phyloP scores from a whole-genome alignment of 768 basidiomycete species.

The Ramaria rubella region DNA sequence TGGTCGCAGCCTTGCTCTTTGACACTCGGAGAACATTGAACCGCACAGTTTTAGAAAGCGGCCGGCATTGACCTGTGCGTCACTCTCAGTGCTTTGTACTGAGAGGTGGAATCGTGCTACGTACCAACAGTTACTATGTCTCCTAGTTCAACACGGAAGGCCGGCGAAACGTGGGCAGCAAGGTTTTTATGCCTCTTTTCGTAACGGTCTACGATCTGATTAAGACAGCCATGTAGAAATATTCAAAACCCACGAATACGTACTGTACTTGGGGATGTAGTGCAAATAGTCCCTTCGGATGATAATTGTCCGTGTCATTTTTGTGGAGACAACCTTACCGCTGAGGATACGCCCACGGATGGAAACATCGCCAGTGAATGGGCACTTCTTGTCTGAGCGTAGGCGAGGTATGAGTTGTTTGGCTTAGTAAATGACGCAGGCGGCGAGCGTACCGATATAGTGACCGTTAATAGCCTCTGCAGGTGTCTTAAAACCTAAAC shows the following conservation, averaged over 20 bases:
- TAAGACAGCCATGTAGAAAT: not conserved
- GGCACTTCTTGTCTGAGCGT: slow-evolving; percentile 93
- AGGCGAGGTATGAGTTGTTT: not conserved
- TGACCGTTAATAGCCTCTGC: slow-evolving; percentile 91
- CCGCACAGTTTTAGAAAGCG: slow-evolving; percentile 96
- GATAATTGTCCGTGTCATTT: slow-evolving; percentile 98
- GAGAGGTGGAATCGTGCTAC: slow-evolving; percentile 25
- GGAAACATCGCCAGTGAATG: slow-evolving; percentile 93
- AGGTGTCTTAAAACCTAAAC: slow-evolving; percentile 95
- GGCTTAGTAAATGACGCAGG: not conserved
- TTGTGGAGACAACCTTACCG: slow-evolving; percentile 95
- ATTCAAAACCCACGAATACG: slow-evolving; percentile 28
- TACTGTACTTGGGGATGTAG: slow-evolving; percentile 98
- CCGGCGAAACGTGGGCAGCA: slow-evolving; percentile 93
- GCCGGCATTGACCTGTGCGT: slow-evolving; percentile 92
- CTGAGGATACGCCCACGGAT: slow-evolving; percentile 99
- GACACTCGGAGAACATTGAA: slow-evolving; percentile 98
- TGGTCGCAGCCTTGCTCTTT: slow-evolving; percentile 86
- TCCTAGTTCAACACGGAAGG: slow-evolving; percentile 95
- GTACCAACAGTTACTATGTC: slow-evolving; percentile 92
- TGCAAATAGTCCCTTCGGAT: slow-evolving; percentile 93
- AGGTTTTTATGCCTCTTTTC: slow-evolving; percentile 99
- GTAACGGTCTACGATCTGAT: slow-evolving; percentile 69
- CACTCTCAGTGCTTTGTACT: slow-evolving; percentile 3
- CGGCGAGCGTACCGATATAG: slow-evolving; percentile 72